Conservation (phyloP, 2,329 filamentous ascomycete species). For the Cercospora beticola region DNA sequence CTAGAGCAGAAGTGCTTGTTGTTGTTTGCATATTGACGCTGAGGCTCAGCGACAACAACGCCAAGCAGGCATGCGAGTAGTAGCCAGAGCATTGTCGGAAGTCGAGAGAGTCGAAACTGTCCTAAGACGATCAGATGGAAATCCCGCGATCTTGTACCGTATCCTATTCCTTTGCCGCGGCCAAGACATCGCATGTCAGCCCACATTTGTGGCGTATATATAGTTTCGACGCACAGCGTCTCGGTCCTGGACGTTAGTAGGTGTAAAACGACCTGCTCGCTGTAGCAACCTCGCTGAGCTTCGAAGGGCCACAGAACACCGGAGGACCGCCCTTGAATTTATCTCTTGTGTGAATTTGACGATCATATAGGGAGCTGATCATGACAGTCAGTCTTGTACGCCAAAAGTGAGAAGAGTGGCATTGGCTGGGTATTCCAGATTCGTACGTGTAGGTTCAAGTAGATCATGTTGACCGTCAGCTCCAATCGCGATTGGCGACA, state of each 20-base stretch:
- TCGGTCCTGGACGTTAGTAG: not conserved
- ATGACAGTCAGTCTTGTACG: too few relatives aligned
- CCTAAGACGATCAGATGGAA: not conserved
- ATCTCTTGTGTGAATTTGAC: too few relatives aligned
- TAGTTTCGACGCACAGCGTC: not conserved
- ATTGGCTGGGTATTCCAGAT: not conserved
- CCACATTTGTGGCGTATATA: not conserved
- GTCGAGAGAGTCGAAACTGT: not conserved
- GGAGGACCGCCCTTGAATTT: too few relatives aligned
- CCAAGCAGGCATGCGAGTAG: not conserved
- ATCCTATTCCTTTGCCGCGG: not conserved
- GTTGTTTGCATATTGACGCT: not conserved
- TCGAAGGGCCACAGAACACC: not conserved
- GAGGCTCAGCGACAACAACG: not conserved
- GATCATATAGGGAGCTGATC: too few relatives aligned
- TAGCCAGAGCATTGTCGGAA: not conserved
- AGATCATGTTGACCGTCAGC: not conserved
- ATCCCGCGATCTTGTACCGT: not conserved
- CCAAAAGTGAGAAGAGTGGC: not conserved
- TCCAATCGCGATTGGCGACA: not conserved
- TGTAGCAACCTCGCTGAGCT: not conserved
- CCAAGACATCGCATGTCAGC: not conserved
- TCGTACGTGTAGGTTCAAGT: not conserved
- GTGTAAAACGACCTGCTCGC: not conserved
- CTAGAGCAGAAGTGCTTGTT: not conserved